phyloP scores from a whole-genome alignment of 768 basidiomycete species.

The Suillus plorans region DNA sequence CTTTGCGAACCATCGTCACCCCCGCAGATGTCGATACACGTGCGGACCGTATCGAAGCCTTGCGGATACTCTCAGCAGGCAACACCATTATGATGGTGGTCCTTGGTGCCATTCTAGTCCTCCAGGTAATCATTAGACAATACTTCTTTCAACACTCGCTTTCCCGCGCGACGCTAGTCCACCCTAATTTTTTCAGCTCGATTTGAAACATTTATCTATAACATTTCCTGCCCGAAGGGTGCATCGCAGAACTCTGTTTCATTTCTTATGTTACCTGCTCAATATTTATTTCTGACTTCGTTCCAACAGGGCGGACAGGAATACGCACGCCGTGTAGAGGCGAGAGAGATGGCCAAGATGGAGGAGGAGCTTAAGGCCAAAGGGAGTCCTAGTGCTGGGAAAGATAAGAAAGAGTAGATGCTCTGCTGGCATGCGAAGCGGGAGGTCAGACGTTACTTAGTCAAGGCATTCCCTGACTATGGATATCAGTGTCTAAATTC shows the following conservation, averaged over 20 bases:
- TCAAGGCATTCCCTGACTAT: background rate
- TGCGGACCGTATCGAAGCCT: slow-evolving; percentile 70
- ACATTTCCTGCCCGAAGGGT: slow-evolving; percentile 2
- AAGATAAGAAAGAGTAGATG: slow-evolving; percentile 31
- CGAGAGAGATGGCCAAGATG: slow-evolving; percentile 36
- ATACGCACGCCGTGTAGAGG: slow-evolving; percentile 69
- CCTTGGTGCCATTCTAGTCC: slow-evolving; percentile 59
- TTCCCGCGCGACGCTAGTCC: slow-evolving; percentile 15
- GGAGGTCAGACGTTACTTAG: background rate
- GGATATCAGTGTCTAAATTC: background rate
- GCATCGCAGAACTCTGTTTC: background rate
- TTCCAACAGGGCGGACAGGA: slow-evolving; percentile 77
- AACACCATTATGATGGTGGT: slow-evolving; percentile 80
- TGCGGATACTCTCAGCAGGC: slow-evolving; percentile 81
- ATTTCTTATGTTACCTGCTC: slow-evolving; percentile 9
- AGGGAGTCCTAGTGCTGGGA: slow-evolving; percentile 17
- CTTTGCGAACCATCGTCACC: slow-evolving; percentile 70
- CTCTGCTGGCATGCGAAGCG: background rate
- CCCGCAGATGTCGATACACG: slow-evolving; percentile 58
- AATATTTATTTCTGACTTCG: slow-evolving; percentile 11
- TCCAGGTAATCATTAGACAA: slow-evolving; percentile 59
- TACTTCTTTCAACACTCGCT: slow-evolving; percentile 14
- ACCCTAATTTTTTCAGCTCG: background rate
- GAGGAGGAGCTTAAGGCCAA: slow-evolving; percentile 34
- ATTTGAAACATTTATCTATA: background rate